Conservation (phyloP, 192 early-diverging fungal genomes). For the Radiomyces spectabilis region DNA sequence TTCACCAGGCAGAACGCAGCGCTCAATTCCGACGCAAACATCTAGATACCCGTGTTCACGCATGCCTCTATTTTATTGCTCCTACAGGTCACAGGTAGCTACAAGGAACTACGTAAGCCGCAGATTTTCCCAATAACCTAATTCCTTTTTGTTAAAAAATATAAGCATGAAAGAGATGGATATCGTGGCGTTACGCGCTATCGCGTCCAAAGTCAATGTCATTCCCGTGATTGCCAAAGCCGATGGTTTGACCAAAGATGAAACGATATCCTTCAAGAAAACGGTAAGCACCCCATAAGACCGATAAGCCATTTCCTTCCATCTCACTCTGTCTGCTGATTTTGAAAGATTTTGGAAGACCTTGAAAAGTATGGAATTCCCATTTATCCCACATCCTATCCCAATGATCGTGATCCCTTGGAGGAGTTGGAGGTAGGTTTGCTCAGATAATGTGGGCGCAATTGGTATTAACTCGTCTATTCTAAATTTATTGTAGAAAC, state of each 20-base stretch:
- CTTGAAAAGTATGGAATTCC: slow-evolving; percentile 56
- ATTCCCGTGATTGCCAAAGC: slow-evolving; percentile 83
- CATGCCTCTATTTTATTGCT: slow-evolving; percentile 94
- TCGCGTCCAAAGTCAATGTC: slow-evolving; percentile 72
- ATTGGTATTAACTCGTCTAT: too few species aligned
- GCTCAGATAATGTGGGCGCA: too few species aligned
- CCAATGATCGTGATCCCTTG: slow-evolving; percentile 62
- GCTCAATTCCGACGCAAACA: slow-evolving; percentile 62
- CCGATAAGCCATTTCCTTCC: not conserved
- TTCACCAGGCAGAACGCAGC: slow-evolving; percentile 78
- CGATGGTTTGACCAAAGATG: slow-evolving; percentile 63
- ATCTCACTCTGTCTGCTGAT: not conserved
- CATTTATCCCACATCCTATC: slow-evolving; percentile 67
- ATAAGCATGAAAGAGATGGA: slow-evolving; percentile 54
- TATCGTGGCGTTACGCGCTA: slow-evolving; percentile 53
- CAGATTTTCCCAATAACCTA: not conserved
- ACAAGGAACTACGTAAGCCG: not conserved
- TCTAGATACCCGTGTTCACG: slow-evolving; percentile 91
- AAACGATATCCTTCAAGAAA: slow-evolving; percentile 56
- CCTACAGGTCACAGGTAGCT: slow-evolving; percentile 86
- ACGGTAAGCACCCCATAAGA: slow-evolving; percentile 43
- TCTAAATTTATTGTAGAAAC: too few species aligned
- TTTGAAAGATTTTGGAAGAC: slow-evolving; percentile 50
- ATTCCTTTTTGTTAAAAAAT: not conserved
- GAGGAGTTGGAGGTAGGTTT: slow-evolving; percentile 58